A percentile compares a stretch with the other conserved stretches of the same genome.
phyloP scores from a whole-genome alignment of 2,329 filamentous ascomycete species.

The Pestalotiopsis sp. region DNA sequence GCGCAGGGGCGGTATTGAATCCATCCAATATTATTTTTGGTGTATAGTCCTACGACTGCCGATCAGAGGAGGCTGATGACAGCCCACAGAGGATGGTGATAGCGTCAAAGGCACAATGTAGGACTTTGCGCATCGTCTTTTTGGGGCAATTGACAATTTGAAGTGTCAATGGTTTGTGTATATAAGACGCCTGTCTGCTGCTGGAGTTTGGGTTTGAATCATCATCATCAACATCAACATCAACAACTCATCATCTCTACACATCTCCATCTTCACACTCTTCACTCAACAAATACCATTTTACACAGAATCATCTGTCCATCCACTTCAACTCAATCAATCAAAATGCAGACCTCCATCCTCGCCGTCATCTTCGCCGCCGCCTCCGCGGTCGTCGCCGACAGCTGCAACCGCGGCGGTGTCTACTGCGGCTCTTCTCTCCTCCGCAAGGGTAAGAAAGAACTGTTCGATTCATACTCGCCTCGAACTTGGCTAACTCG shows the following conservation, averaged over 20 bases:
- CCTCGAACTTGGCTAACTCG: neutral
- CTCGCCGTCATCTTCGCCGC: slow-evolving; percentile 2
- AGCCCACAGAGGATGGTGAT: no score
- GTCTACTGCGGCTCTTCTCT: slow-evolving; percentile 13
- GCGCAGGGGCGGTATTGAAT: no score
- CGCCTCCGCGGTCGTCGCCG: slow-evolving; percentile 7
- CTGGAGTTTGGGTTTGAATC: neutral
- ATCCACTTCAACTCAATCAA: neutral
- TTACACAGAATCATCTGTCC: neutral
- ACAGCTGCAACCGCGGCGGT: slow-evolving; percentile 15
- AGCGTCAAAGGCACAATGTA: no score
- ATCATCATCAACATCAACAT: neutral
- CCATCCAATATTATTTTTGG: no score
- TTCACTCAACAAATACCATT: no score
- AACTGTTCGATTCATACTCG: neutral
- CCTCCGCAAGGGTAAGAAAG: slow-evolving; percentile 7
- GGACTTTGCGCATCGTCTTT: no score
- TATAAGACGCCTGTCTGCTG: neutral
- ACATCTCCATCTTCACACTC: neutral
- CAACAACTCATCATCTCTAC: neutral
- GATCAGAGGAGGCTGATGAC: no score
- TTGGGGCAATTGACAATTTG: no score
- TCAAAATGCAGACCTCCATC: slow-evolving; percentile 8
- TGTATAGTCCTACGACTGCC: no score
- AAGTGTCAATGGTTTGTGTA: neutral